Conservation (phyloP, 2,329 filamentous ascomycete genomes). For the Aspergillus brasiliensis region DNA sequence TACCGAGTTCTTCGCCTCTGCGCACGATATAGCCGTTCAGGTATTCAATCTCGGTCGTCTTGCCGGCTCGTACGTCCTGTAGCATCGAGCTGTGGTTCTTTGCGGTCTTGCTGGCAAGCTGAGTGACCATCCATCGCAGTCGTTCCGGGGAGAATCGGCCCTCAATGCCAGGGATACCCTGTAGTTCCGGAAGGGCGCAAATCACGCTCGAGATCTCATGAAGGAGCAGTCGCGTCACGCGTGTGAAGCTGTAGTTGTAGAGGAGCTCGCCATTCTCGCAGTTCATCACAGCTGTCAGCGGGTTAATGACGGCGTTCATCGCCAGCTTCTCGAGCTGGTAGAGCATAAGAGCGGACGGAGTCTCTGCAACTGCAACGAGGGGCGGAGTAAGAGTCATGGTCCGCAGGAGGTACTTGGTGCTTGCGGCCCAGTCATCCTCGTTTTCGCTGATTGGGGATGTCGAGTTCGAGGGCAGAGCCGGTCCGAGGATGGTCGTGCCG, state of each 20-base stretch:
- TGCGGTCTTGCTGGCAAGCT: slow-evolving; percentile 56
- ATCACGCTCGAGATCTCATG: slow-evolving; percentile 75
- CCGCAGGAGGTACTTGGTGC: slow-evolving; percentile 63
- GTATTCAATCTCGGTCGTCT: slow-evolving; percentile 75
- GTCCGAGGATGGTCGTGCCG: slow-evolving; percentile 60
- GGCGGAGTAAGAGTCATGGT: slow-evolving; percentile 64
- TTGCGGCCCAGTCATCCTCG: slow-evolving; percentile 36
- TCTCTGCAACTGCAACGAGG: slow-evolving; percentile 62
- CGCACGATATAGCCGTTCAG: slow-evolving; percentile 85
- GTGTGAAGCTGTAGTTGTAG: slow-evolving; percentile 65
- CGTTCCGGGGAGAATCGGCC: slow-evolving; percentile 63
- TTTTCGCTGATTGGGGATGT: slow-evolving; percentile 19
- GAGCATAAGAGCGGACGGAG: slow-evolving; percentile 64
- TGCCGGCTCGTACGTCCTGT: slow-evolving; percentile 62
- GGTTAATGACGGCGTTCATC: slow-evolving; percentile 75
- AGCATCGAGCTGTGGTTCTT: slow-evolving; percentile 69
- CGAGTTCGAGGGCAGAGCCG: slow-evolving; percentile 42
- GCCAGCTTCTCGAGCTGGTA: slow-evolving; percentile 78
- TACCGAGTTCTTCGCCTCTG: slow-evolving; percentile 69
- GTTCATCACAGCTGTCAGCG: slow-evolving; percentile 77
- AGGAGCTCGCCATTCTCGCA: slow-evolving; percentile 72
- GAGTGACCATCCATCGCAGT: slow-evolving; percentile 61
- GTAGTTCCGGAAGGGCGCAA: slow-evolving; percentile 71
- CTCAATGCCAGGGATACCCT: slow-evolving; percentile 60
- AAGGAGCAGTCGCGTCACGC: slow-evolving; percentile 70